phyloP scores from a whole-genome alignment of 176 grass and related monocot genomes.

The Aegilops bicornis region DNA sequence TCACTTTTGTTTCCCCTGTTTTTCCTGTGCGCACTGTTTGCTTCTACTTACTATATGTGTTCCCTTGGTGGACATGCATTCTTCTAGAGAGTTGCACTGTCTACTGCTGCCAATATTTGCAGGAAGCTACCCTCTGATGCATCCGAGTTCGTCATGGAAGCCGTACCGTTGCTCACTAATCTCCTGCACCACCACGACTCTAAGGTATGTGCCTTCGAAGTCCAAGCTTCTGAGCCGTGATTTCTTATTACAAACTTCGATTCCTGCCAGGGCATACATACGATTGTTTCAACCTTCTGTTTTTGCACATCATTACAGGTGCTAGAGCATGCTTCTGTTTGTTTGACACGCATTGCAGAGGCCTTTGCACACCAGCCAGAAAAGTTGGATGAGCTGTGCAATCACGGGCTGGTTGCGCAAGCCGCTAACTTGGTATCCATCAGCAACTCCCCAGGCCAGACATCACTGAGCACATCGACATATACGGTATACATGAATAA shows the following conservation, averaged over 20 bases:
- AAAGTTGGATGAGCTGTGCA: constrained; percentile 82
- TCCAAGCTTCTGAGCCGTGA: background rate
- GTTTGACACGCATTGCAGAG: constrained; percentile 88
- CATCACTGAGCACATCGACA: constrained; percentile 76
- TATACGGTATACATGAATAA: constrained; percentile 58
- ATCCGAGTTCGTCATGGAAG: constrained; percentile 90
- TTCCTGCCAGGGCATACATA: background rate
- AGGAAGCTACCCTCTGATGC: constrained; percentile 90
- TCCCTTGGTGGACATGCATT: constrained; percentile 9
- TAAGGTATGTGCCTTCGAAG: constrained; percentile 38
- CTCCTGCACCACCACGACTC: constrained; percentile 86
- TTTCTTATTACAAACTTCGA: background rate
- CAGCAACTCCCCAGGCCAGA: constrained; percentile 70
- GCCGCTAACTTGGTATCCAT: constrained; percentile 67
- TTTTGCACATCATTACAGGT: constrained; percentile 39
- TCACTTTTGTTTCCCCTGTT: background rate
- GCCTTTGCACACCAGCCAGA: constrained; percentile 69
- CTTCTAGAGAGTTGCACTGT: constrained; percentile 79
- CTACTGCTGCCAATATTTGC: constrained; percentile 90
- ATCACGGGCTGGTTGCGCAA: constrained; percentile 78
- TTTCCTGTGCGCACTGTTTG: background rate
- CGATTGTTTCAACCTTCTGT: background rate
- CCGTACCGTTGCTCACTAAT: constrained; percentile 77
- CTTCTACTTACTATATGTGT: constrained; percentile 19
- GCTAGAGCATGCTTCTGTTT: constrained; percentile 88